Percentiles rank a stretch among this genome's conserved stretches.
These are phyloP conservation scores for Nepenthes gracilis DNA, from an alignment of 148 eudicot species.

Conservation along the genomic window DNA sequence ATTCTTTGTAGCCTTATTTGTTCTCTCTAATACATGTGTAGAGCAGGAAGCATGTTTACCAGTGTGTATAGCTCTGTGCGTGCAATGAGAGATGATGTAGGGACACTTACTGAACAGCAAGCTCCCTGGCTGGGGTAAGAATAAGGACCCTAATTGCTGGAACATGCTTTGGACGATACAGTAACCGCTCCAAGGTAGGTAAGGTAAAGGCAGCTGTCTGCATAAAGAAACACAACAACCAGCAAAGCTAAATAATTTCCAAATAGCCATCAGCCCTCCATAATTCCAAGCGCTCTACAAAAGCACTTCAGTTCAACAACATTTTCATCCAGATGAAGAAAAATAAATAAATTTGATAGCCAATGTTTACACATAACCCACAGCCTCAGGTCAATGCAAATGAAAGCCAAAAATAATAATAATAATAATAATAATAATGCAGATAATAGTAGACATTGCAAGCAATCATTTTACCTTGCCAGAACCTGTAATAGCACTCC, in stretches of 20 bases:
- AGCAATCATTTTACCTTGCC: slow-evolving; percentile 58
- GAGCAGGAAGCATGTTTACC: neutral
- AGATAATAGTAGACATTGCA: neutral
- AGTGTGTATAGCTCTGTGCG: neutral
- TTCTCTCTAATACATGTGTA: neutral
- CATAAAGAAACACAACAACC: slow-evolving; percentile 4
- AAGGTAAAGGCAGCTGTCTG: slow-evolving; percentile 96
- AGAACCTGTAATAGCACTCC: slow-evolving; percentile 94
- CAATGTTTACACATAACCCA: neutral
- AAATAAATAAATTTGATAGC: neutral
- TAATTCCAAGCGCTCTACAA: no score
- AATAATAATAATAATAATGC: no score
- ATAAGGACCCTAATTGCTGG: slow-evolving; percentile 86
- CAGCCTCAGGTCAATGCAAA: neutral
- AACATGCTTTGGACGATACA: slow-evolving; percentile 65
- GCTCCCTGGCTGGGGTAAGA: slow-evolving; percentile 94
- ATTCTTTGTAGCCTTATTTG: neutral
- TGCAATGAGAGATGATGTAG: neutral
- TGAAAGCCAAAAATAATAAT: neutral
- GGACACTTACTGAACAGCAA: slow-evolving; percentile 86
- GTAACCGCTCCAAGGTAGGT: slow-evolving; percentile 75
- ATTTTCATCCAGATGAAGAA: no score
- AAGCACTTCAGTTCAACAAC: no score
- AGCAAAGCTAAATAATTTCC: neutral
- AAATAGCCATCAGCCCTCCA: neutral